Evolutionary conservation across 1,139 yeast species (phyloP), one percentile per base, ranked within the genome.

Genomic region (Debaryomycetaceae sp.): DNA sequence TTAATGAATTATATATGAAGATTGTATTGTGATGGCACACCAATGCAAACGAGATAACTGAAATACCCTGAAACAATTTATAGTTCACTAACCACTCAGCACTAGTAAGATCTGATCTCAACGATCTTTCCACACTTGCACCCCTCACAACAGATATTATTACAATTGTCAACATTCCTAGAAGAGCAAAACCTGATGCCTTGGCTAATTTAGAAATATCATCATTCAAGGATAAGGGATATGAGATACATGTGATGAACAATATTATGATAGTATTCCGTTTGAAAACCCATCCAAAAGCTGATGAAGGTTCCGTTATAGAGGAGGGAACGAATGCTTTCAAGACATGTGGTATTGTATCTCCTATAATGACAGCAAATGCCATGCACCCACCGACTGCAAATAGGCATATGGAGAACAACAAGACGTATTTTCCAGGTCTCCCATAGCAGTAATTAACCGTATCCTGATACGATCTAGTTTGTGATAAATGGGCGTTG

Each of bases 351-450:
- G 98, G 98, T 36, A 91, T 83, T 0, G 97, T 88, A 58, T 91
- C 98, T 20, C 98, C 98, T 37, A 91, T 88, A 53, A 91, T 91
- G 44, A 91, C 93, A 52, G 96, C 87, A 64, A 89, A 91, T 2
- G 97, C 97, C 76, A 90, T 84, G 52, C 91, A 82, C 0, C 98
- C 98, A 22, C 98, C 98, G 57, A 89, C 84, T 1, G 97, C 97
- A 72, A 91, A 91, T 6, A 87, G 71, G 5, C 95, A 89, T 57
- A 91, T 96, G 0, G 96, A 81, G 5, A 85, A 56, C 20, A 91
- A 70, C 36, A 91, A 81, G 6, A 84, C 56, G 6, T 84, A 64
- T 49, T 84, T 81, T 0, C 98, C 98, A 24, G 69, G 51, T 24
- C 69, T 74, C 0, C 98, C 98, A 66, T 82, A 89, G 47, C 96